These are phyloP conservation scores for Russula foetens DNA, from an alignment of 768 basidiomycete genomes.

Conservation along the genomic window DNA sequence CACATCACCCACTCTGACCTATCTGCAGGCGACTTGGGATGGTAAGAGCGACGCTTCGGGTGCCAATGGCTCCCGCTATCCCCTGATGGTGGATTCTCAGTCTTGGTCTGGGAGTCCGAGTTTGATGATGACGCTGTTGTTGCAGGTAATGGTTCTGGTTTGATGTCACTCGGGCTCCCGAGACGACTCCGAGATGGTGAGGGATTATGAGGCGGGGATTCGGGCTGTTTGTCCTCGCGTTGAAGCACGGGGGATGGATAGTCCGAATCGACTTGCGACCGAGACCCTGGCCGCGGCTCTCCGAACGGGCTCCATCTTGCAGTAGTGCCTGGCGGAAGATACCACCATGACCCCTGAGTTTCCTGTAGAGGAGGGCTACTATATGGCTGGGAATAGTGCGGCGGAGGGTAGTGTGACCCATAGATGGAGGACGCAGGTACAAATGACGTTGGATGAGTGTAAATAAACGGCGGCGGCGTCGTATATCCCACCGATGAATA, in stretches of 20 bases:
- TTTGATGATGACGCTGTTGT: neutral
- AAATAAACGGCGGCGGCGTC: constrained; percentile 31
- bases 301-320: constrained; percentile 23
- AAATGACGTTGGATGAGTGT: constrained; percentile 30
- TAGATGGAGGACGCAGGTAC: constrained; percentile 30
- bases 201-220: neutral
- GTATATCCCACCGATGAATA: constrained; percentile 25
- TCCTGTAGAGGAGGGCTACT: constrained; percentile 29
- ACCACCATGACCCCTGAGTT: constrained; percentile 47
- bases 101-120: neutral
- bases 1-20: constrained; percentile 95
- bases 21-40: constrained; percentile 62
- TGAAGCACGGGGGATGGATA: constrained; percentile 22
- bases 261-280: constrained; percentile 26
- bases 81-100: constrained; percentile 1
- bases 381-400: constrained; percentile 29
- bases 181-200: neutral
- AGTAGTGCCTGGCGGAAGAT: constrained; percentile 27
- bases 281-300: constrained; percentile 26
- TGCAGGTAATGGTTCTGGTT: neutral
- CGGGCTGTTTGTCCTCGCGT: neutral
- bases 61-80: neutral
- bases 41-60: constrained; percentile 45
- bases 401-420: constrained; percentile 31
- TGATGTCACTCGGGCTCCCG: neutral